Base-by-base conservation (phyloP, 2,329 filamentous ascomycete genomes). In the Paecilomyces dactylethromorphus region DNA sequence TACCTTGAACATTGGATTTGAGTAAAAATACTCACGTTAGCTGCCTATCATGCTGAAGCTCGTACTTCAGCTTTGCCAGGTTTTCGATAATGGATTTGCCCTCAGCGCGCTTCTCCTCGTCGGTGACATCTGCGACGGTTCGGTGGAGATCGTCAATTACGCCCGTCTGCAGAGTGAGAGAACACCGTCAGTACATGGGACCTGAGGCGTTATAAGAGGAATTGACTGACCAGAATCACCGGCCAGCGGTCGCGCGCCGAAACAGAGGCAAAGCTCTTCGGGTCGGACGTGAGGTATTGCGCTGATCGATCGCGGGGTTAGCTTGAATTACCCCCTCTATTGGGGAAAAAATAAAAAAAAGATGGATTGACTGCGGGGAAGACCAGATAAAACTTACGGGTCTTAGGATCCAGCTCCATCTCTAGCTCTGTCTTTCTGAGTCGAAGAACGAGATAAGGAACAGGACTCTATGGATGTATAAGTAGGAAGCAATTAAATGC, bases 81-180 rank as follows among this genome's bases (percentile, higher is more conserved):
- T 89, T 84, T 70, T 89, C 86, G 50, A 96, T 83, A 60, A 99
- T 92, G 66, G 79, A 81, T 80, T 97, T 97, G 68, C 94, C 94
- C 74, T 97, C 94, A 24, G 84, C 83, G 33, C 81, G 76, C 70
- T 88, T 89, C 60, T 85, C 76, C 8, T 72, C 68, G 10, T 86
- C 75, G 56, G 91, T 85, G 35, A 76, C 68, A 33, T 72, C 64
- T 26, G 66, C 68, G 3, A 78, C 70, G 1, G 73, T 74, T 15
- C 90, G 89, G 77, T 96, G 92, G n/a, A 96, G 82, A 74, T 97
- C 93, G 72, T 99, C 93, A 69, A 99, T 94, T 58, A 89, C 90
- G 71, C 92, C 86, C 15, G 94, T 97, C 91, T 95, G 62, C 24
- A 51, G 18, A 31, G 49, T 12, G 50, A n/a, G 55, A 29, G 5